Percentiles rank a stretch among this genome's conserved stretches.
Evolutionary conservation across 805 yeast species (phyloP).

Genomic region (Grigorovia yakushimaensis): DNA sequence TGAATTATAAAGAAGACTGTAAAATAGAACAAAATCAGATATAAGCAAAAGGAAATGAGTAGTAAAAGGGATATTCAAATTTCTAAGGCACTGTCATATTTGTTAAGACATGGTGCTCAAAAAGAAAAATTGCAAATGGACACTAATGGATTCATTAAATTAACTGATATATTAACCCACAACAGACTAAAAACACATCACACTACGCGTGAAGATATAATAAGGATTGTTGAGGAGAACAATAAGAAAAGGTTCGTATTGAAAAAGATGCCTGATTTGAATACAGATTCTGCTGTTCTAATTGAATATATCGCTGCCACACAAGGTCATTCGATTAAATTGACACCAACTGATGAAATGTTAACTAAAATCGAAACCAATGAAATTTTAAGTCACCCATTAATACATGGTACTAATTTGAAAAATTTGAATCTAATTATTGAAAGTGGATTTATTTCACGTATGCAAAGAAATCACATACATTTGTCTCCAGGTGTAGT

Average conservation of each 20-base stretch:
- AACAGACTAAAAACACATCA: slow-evolving; percentile 47
- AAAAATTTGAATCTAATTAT: slow-evolving; percentile 40
- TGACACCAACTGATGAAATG: slow-evolving; percentile 34
- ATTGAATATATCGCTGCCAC: slow-evolving; percentile 60
- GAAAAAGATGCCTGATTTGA: slow-evolving; percentile 14
- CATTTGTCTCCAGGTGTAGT: slow-evolving; percentile 66
- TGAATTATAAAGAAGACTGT: no score
- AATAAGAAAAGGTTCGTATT: slow-evolving; percentile 64
- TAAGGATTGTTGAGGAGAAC: slow-evolving; percentile 51
- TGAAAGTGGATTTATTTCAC: slow-evolving; percentile 46
- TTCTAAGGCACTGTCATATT: slow-evolving; percentile 65
- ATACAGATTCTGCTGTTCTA: background rate
- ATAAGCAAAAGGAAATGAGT: background rate
- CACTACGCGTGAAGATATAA: slow-evolving; percentile 48
- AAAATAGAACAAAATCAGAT: background rate
- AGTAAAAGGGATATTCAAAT: slow-evolving; percentile 41
- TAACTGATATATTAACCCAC: slow-evolving; percentile 45
- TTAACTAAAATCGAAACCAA: slow-evolving; percentile 39
- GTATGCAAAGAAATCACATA: slow-evolving; percentile 74
- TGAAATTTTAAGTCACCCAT: slow-evolving; percentile 12
- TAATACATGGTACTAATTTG: slow-evolving; percentile 74
- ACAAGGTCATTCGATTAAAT: slow-evolving; percentile 77
- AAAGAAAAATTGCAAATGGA: slow-evolving; percentile 59
- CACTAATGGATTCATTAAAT: slow-evolving; percentile 51
- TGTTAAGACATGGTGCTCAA: slow-evolving; percentile 79